Conservation (phyloP, 1,284 basidiomycete genomes). For the Ustilago curta region DNA sequence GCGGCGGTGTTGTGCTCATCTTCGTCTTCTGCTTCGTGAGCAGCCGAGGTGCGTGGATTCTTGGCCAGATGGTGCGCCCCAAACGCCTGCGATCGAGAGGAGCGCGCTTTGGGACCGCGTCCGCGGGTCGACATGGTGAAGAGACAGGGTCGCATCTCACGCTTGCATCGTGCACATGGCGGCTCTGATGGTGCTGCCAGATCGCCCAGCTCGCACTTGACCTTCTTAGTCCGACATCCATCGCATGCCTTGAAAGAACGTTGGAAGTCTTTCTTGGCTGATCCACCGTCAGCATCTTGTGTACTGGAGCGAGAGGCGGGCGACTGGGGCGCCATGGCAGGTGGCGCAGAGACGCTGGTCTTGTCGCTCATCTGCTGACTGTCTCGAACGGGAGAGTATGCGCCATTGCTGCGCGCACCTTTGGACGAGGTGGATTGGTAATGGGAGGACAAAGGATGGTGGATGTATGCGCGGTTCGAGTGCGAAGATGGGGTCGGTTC, state of each 20-base stretch:
- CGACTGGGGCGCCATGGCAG: constrained; percentile 9
- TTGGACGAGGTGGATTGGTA: neutral
- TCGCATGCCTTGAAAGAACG: constrained; percentile 56
- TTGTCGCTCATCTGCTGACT: constrained; percentile 35
- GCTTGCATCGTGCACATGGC: constrained; percentile 50
- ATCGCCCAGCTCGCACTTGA: constrained; percentile 54
- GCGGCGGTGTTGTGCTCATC: constrained; percentile 33
- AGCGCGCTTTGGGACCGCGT: constrained; percentile 45
- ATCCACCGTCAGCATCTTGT: constrained; percentile 24
- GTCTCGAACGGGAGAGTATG: constrained; percentile 17
- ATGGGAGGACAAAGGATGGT: constrained; percentile 1
- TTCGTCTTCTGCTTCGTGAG: constrained; percentile 25
- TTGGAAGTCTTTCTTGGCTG: constrained; percentile 47
- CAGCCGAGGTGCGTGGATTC: constrained; percentile 36
- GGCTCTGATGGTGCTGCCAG: constrained; percentile 51
- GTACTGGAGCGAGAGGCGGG: constrained; percentile 15
- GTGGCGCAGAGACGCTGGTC: constrained; percentile 3
- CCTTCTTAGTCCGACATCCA: constrained; percentile 50
- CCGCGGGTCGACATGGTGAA: constrained; percentile 56
- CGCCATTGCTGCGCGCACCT: constrained; percentile 27
- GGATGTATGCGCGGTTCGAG: neutral
- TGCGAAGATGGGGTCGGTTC: neutral
- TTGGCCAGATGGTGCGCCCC: constrained; percentile 51
- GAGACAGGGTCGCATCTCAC: constrained; percentile 48
- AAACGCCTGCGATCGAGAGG: constrained; percentile 43